Conservation (phyloP, 352 stramenopile genomes). For the Globisporangium rhizosaccharum region DNA sequence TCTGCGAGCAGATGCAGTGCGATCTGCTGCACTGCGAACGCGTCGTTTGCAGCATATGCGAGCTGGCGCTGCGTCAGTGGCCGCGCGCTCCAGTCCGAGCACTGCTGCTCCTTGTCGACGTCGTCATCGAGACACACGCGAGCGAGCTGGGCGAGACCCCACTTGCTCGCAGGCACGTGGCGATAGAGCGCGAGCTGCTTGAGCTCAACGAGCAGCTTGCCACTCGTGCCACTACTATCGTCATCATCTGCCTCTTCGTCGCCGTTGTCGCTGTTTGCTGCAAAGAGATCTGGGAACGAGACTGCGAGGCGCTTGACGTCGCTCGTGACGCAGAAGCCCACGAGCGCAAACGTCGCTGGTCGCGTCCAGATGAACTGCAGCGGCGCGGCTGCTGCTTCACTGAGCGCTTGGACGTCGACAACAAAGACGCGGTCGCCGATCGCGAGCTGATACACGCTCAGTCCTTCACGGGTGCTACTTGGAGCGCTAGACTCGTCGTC, state of each 20-base stretch:
- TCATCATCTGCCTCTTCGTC: too few species aligned
- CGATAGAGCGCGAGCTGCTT: slow-evolving; percentile 46
- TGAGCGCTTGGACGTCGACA: slow-evolving; percentile 54
- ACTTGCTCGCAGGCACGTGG: slow-evolving; percentile 37
- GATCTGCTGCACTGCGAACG: slow-evolving; percentile 39
- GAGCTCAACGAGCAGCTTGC: slow-evolving; percentile 38
- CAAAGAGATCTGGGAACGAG: slow-evolving; percentile 36
- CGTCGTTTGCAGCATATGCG: slow-evolving; percentile 52
- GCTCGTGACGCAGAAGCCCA: slow-evolving; percentile 51
- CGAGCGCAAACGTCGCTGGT: slow-evolving; percentile 26
- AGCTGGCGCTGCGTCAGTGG: slow-evolving; percentile 38
- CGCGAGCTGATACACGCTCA: slow-evolving; percentile 58
- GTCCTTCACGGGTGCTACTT: slow-evolving; percentile 14
- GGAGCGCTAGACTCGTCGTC: slow-evolving; percentile 8
- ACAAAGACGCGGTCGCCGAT: slow-evolving; percentile 40
- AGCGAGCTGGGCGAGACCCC: slow-evolving; percentile 49
- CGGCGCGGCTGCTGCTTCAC: slow-evolving; percentile 22
- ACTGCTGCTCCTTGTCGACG: slow-evolving; percentile 61
- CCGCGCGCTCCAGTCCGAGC: slow-evolving; percentile 47
- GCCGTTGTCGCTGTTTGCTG: neutral
- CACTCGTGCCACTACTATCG: too few species aligned
- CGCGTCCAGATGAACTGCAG: slow-evolving; percentile 35
- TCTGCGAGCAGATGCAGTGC: slow-evolving; percentile 42
- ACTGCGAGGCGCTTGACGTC: slow-evolving; percentile 45
- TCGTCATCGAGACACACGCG: slow-evolving; percentile 27